Conservation (phyloP, 306 rosid genomes). For the Mucuna pruriens region DNA sequence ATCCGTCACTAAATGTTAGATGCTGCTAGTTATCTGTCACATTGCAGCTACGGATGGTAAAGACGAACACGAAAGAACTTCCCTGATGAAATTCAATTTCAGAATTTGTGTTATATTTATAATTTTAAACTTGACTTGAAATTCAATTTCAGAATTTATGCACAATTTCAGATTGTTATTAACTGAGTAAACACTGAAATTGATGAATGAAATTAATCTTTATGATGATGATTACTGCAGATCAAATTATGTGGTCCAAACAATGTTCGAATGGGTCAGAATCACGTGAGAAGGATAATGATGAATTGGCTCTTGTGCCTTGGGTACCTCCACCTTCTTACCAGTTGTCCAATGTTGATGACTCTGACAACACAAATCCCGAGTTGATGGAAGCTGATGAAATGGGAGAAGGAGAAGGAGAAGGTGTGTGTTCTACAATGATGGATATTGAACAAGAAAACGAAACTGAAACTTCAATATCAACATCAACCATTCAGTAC, state of each 20-base stretch:
- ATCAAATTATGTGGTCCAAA: constrained; percentile 43
- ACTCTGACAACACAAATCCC: not conserved
- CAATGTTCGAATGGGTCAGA: not conserved
- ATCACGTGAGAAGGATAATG: constrained; percentile 13
- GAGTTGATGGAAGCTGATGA: constrained; percentile 66
- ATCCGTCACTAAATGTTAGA: too few relatives aligned
- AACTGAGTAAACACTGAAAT: not conserved
- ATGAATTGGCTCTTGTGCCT: constrained; percentile 68
- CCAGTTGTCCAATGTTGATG: constrained; percentile 6
- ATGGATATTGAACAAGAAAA: constrained; percentile 65
- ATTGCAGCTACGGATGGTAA: too few relatives aligned
- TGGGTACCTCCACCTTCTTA: constrained; percentile 57
- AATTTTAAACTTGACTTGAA: too few relatives aligned
- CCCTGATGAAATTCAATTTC: too few relatives aligned
- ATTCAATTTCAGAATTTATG: too few relatives aligned
- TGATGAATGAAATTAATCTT: not conserved
- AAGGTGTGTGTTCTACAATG: constrained; percentile 26
- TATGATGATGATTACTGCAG: constrained; percentile 43
- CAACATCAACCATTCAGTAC: not conserved
- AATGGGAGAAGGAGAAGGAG: constrained; percentile 24
- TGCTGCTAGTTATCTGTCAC: too few relatives aligned
- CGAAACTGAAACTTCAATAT: not conserved
- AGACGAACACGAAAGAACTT: too few relatives aligned
- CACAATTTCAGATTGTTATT: too few relatives aligned
- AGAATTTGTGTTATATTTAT: too few relatives aligned